Conservation (phyloP, 805 yeast genomes). For the Saccharomyces paradoxus region DNA sequence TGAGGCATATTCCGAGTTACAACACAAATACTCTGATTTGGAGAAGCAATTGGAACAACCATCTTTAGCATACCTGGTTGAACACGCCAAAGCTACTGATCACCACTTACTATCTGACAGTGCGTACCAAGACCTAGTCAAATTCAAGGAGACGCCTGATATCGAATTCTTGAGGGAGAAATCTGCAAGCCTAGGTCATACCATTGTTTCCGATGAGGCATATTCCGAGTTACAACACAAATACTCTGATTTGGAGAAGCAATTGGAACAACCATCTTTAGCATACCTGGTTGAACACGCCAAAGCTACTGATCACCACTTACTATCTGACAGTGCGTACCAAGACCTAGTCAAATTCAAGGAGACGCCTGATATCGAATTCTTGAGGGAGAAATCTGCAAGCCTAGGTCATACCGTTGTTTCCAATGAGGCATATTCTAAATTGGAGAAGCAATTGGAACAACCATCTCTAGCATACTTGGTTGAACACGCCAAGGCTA, state of each 20-base stretch:
- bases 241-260: not conserved
- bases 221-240: not conserved
- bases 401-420: not conserved
- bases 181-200: conserved; percentile 10
- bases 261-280: not conserved
- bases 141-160: conserved; percentile 2
- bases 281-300: not conserved
- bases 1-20: too few species aligned
- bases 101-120: not conserved
- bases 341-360: not conserved
- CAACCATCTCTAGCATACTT: conserved; percentile 5
- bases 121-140: not conserved
- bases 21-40: too few species aligned
- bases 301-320: not conserved
- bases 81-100: not conserved
- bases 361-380: not conserved
- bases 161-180: conserved; percentile 6
- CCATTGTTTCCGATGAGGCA: not conserved
- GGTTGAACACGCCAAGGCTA: conserved; percentile 4
- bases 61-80: not conserved
- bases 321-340: not conserved
- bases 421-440: not conserved
- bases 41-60: not conserved
- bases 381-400: conserved; percentile 6
- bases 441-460: conserved; percentile 4